phyloP scores from a whole-genome alignment of 2,329 filamentous ascomycete genomes.

The Cadophora luteo-olivacea region DNA sequence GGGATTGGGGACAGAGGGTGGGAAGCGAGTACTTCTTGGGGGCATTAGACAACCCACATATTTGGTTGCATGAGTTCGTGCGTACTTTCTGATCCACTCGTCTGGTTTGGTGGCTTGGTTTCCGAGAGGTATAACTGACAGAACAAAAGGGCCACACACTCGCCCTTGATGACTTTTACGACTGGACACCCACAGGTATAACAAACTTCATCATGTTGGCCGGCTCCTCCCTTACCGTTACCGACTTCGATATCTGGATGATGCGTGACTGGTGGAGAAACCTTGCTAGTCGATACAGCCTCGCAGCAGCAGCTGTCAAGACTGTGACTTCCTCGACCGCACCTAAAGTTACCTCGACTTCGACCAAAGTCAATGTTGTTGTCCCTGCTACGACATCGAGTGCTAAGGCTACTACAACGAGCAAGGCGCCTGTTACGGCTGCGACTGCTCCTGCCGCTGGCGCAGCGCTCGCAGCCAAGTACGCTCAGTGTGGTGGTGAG shows the following conservation, averaged over 20 bases:
- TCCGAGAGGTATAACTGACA: background rate
- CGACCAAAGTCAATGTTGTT: background rate
- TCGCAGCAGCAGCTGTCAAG: background rate
- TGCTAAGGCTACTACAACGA: background rate
- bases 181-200: constrained; percentile 52
- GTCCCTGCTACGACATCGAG: no score
- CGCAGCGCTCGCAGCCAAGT: background rate
- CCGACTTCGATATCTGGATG: constrained; percentile 59
- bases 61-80: constrained; percentile 51
- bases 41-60: constrained; percentile 50
- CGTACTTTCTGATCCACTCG: constrained; percentile 43
- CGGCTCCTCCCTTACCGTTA: constrained; percentile 50
- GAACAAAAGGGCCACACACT: background rate
- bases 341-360: background rate
- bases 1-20: constrained; percentile 55
- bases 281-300: constrained; percentile 29
- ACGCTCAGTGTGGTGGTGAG: constrained; percentile 20
- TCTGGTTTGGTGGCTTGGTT: constrained; percentile 20
- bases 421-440: background rate
- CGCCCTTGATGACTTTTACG: constrained; percentile 44
- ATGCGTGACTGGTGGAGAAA: constrained; percentile 54
- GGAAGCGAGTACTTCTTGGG: constrained; percentile 53
- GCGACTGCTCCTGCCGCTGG: background rate
- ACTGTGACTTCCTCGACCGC: background rate
- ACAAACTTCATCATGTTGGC: constrained; percentile 54